A percentile compares a stretch with the other conserved stretches of the same genome.
Conservation (phyloP, 2,329 filamentous ascomycete genomes). For the Claviceps spartinae region DNA sequence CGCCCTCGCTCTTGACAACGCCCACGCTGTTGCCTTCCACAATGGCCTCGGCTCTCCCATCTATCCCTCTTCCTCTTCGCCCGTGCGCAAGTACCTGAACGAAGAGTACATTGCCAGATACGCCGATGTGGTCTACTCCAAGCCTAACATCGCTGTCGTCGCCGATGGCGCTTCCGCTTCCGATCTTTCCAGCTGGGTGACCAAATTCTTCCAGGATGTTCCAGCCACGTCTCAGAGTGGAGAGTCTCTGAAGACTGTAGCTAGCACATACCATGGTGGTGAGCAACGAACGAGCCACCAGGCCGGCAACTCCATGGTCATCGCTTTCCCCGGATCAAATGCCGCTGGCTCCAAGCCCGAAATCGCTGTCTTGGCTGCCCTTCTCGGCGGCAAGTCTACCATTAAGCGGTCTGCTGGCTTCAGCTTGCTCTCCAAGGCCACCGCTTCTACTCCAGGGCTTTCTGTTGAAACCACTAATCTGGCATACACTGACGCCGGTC, state of each 20-base stretch:
- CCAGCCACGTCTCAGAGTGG: conserved; percentile 39
- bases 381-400: conserved; percentile 78
- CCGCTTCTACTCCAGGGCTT: conserved; percentile 50
- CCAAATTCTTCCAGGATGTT: conserved; percentile 75
- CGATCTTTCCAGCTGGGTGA: conserved; percentile 77
- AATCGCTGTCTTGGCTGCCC: conserved; percentile 69
- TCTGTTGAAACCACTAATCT: conserved; percentile 62
- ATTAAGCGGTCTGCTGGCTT: conserved; percentile 97
- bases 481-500: conserved; percentile 86
- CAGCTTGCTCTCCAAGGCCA: conserved; percentile 73
- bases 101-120: conserved; percentile 62
- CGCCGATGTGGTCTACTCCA: conserved; percentile 67
- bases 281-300: conserved; percentile 77
- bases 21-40: conserved; percentile 82
- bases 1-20: conserved; percentile 69
- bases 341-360: conserved; percentile 77
- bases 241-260: conserved; percentile 41
- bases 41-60: conserved; percentile 73
- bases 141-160: conserved; percentile 82
- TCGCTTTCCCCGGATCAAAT: conserved; percentile 87
- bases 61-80: conserved; percentile 56
- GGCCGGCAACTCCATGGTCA: conserved; percentile 68
- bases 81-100: conserved; percentile 68
- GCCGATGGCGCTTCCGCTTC: conserved; percentile 72
- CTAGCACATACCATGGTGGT: conserved; percentile 84